Conservation (phyloP, 2,329 filamentous ascomycete genomes). For the Cercospora brassicicola region DNA sequence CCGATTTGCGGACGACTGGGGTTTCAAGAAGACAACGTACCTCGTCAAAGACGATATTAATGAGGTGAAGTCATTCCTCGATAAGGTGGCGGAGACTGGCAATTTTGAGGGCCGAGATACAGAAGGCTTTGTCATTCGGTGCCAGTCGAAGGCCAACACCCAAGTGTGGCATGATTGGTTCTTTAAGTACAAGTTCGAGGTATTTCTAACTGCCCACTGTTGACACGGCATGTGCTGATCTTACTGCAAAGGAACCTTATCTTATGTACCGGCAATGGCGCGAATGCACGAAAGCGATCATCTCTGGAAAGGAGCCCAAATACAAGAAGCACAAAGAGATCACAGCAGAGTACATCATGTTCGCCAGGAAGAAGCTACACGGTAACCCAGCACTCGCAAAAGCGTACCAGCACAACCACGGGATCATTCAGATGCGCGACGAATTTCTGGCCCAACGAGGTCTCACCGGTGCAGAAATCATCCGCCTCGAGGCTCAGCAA, state of each 20-base stretch:
- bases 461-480: slow-evolving; percentile 84
- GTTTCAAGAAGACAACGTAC: slow-evolving; percentile 84
- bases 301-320: slow-evolving; percentile 69
- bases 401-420: slow-evolving; percentile 82
- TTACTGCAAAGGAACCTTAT: slow-evolving; percentile 68
- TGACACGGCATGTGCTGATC: not conserved
- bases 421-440: slow-evolving; percentile 86
- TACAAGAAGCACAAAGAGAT: slow-evolving; percentile 86
- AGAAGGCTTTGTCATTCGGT: slow-evolving; percentile 94
- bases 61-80: slow-evolving; percentile 76
- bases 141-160: slow-evolving; percentile 59
- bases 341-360: slow-evolving; percentile 86
- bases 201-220: not conserved
- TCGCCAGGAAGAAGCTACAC: slow-evolving; percentile 71
- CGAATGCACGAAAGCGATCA: slow-evolving; percentile 90
- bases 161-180: slow-evolving; percentile 84
- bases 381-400: slow-evolving; percentile 67
- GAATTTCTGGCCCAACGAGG: slow-evolving; percentile 83
- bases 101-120: slow-evolving; percentile 89
- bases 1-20: slow-evolving; percentile 86
- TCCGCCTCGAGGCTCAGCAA: slow-evolving; percentile 66
- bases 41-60: slow-evolving; percentile 72
- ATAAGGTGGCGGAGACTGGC: slow-evolving; percentile 81
- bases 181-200: slow-evolving; percentile 99
- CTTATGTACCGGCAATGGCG: slow-evolving; percentile 99